Conservation (phyloP, 1,284 basidiomycete species). For the Boletellus dicymbophilus region DNA sequence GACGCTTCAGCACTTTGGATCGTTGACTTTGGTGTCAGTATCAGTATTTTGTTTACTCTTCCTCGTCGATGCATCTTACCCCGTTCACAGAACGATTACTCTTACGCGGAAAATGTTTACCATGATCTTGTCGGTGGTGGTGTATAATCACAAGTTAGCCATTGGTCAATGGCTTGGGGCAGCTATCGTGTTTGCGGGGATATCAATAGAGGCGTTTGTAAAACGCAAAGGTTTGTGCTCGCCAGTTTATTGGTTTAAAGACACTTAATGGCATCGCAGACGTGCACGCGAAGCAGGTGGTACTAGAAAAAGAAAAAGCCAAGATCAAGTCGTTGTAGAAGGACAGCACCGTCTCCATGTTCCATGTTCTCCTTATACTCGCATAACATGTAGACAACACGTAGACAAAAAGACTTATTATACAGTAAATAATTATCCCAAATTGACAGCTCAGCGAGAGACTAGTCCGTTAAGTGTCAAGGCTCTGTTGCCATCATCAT, state of each 20-base stretch:
- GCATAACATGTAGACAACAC: conserved; percentile 9
- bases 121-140: conserved; percentile 93
- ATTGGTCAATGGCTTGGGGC: conserved; percentile 91
- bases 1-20: conserved; percentile 95
- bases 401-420: conserved; percentile 17
- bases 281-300: conserved; percentile 74
- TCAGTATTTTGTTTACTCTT: background rate
- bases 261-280: conserved; percentile 43
- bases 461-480: conserved; percentile 14
- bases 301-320: conserved; percentile 80
- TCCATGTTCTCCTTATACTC: too few relatives aligned
- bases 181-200: conserved; percentile 89
- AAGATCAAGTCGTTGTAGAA: conserved; percentile 73
- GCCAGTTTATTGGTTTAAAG: background rate
- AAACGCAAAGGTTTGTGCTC: conserved; percentile 72
- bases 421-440: conserved; percentile 29
- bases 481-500: conserved; percentile 36
- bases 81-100: conserved; percentile 74
- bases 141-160: conserved; percentile 89
- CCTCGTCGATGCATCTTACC: conserved; percentile 2
- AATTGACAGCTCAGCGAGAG: background rate
- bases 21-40: conserved; percentile 87
- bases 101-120: conserved; percentile 98
- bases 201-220: conserved; percentile 90
- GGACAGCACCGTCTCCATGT: conserved; percentile 1